Base-by-base conservation (phyloP, 192 early-diverging fungal species). In the Funneliformis mosseae region DNA sequence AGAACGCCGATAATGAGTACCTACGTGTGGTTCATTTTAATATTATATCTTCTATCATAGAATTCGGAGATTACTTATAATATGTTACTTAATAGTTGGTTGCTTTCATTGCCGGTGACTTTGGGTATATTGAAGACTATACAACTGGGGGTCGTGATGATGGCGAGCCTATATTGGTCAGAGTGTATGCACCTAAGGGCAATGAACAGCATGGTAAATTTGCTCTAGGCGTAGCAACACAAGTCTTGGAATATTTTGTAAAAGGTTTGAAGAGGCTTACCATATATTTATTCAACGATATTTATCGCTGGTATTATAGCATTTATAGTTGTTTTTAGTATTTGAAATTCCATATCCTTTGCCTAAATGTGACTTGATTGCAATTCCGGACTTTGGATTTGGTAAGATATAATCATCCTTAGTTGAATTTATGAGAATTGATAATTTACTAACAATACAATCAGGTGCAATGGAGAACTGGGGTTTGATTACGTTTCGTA, bases 1-100 rank as follows among this genome's bases (percentile, higher is more conserved):
- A 93, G 89, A 43, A 97, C 97, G 5, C 97, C 97, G 8, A 85
- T 96, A 73, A 98, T 99, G 97, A 93, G 91, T 73, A 97, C 97
- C 7, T 99, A 98, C 83, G 88, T 94, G 85, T 81, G 90, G 6
- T 27, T 41, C 5, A 73, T 82, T 64, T 43, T 27, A 18, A 62
- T 43, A 28, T 50, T 11, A 46, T 18, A 55, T 55, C 50, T 55
- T 21, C 16, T 5, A 50, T 78, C 64, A n/a, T 46, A 6, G 14
- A 33, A 14, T 10, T 66, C 9, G 33, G 33, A 33, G 33, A 33
- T 2, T 33, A 33, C 33, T 33, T 2, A 33, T 63, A 61, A 7
- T 73, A 62, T 60, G 45, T 69, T 66, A 14, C 39, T 62, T 0
- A 46, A 70, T 79, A 83, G 88, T 86, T 96, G 27, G 82, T 99